Base-by-base conservation (phyloP, 805 yeast genomes). In the Metschnikowia borealis region DNA sequence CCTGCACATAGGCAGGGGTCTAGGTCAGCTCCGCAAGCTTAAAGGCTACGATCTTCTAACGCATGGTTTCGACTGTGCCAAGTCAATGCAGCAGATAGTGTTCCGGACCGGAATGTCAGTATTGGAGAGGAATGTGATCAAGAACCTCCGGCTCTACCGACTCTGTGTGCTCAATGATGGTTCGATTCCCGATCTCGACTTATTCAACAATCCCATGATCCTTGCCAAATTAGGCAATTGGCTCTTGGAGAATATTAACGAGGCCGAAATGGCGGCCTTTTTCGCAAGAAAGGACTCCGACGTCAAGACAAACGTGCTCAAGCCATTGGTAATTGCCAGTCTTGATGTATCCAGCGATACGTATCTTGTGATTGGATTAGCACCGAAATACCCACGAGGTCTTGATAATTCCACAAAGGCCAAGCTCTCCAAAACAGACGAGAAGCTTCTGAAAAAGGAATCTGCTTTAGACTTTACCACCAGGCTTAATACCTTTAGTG, bases 101-200 rank as follows among this genome's bases (percentile, higher is more conserved):
- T 94, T 92, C 62, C 78, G 84, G 46, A 87, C 96, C 0, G 97
- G 97, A 2, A 86, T 86, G 65, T 89, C 92, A n/a, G 77, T 92
- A 13, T 75, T 94, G 54, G 97, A 94, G 61, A 84, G 92, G 59
- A 81, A 84, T 54, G 74, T 85, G 61, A 80, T 92, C 47, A 89
- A 87, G 60, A 87, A 89, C 62, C 75, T 94, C 52, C 75, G 90
- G 44, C 77, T 89, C 17, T 94, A 87, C 65, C 75, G 97, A 51
- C 74, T 94, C 44, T 95, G 95, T 42, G 96, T 94, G 8, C 67
- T 95, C 38, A 88, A 85, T 54, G 98, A 91, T 62, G 96, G 77
- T 2, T 54, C 75, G 5, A 69, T 90, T 1, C 94, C 95, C 4
- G 94, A 89, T 60, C 71, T 89, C 26, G 80, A 76, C 29, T 69